Conservation (phyloP, 495 filamentous ascomycete genomes). For the Cudoniella acicularis region DNA sequence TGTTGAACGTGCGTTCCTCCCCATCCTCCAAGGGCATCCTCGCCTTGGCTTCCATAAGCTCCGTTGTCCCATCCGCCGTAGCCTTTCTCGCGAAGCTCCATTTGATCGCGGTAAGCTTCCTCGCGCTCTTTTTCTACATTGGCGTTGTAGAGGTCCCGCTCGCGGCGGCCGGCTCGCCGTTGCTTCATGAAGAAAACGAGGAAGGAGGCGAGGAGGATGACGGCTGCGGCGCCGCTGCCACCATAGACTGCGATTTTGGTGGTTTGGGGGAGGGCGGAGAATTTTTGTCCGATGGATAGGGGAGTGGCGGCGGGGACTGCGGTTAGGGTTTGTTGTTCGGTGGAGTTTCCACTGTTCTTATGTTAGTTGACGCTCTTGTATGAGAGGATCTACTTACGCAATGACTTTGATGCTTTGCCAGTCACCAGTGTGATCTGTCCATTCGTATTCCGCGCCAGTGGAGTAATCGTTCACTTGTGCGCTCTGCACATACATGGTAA, state of each 20-base stretch:
- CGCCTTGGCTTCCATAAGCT: conserved; percentile 16
- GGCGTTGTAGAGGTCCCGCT: conserved; percentile 49
- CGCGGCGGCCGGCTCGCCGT: conserved; percentile 59
- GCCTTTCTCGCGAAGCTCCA: conserved; percentile 24
- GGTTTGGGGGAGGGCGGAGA: conserved; percentile 47
- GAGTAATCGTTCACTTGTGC: conserved; percentile 65
- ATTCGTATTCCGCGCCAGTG: conserved; percentile 64
- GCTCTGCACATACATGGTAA: conserved; percentile 70
- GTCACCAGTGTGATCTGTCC: conserved; percentile 59
- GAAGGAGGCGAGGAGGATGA: conserved; percentile 43
- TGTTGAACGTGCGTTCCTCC: conserved; percentile 14
- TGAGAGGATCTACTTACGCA: conserved; percentile 40
- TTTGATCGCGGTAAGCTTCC: conserved; percentile 18
- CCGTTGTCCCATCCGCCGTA: conserved; percentile 23
- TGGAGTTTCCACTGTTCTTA: conserved; percentile 57
- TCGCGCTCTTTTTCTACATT: conserved; percentile 26
- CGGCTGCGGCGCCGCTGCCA: conserved; percentile 47
- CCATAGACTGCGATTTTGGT: conserved; percentile 60
- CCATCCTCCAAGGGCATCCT: conserved; percentile 27
- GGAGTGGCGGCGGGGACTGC: conserved; percentile 8
- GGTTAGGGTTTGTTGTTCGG: conserved; percentile 41
- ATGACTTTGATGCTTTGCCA: conserved; percentile 70
- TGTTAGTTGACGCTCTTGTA: conserved; percentile 2
- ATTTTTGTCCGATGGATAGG: conserved; percentile 50
- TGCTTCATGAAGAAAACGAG: conserved; percentile 65